Base-by-base conservation (phyloP, 2,329 filamentous ascomycete genomes). In the Lecanicillium sp. region DNA sequence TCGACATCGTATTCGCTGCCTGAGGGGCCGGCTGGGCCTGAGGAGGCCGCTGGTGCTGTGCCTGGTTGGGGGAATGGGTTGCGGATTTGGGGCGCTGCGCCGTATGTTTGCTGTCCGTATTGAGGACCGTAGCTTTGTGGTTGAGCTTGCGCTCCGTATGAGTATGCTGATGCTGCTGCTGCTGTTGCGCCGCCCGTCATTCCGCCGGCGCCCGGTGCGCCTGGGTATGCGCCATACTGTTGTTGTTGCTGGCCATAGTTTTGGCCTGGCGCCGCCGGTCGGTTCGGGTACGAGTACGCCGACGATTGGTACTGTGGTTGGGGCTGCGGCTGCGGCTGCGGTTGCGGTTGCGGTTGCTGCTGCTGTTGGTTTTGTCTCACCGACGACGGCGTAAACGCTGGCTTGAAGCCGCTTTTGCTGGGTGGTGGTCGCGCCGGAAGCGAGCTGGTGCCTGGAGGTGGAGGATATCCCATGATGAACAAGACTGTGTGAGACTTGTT, bases 391-490 rank as follows among this genome's bases (percentile, higher is more conserved):
- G 62, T 61, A 51, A 78, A 79, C 39, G 71, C 68, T 17, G 76
- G 65, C 48, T 60, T 66, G 55, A 68, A 68, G 46, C 62, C 62
- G 41, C 29, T 41, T 35, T 37, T 41, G 40, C 35, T 36, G 37
- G 79, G 75, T 30, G 85, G 85, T 45, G 85, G 86, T 51, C 84
- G 81, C 46, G 85, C 79, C 48, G 86, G 86, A 29, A 94, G 81
- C 50, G 59, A 61, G 55, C 48, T 60, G 53, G 65, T 61, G 53
- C 84, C 84, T 86, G 85, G 83, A 83, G 83, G 83, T 58, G 81
- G 82, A 65, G 84, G 82, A 74, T 86, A 86, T 65, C 84, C 82
- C 85, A 90, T 90, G 74, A 79, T 80, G 75, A 79, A 79, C 65
- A 71, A 63, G 43, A 36, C 31, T 40, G 12, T 33, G 33, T n/a